phyloP scores from a whole-genome alignment of 192 early-diverging fungal genomes.

The Rhizophagus sp. region DNA sequence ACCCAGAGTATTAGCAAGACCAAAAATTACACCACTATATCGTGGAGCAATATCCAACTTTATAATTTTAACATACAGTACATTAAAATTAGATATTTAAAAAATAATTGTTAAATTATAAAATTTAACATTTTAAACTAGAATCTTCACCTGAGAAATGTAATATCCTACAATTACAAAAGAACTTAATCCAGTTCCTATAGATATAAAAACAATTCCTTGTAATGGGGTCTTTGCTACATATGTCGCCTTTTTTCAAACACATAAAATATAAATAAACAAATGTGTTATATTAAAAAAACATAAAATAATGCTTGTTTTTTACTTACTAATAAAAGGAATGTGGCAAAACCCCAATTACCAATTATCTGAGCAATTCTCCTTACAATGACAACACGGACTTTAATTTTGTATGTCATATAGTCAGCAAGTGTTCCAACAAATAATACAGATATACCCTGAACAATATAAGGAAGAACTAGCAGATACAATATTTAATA shows the following conservation, averaged over 20 bases:
- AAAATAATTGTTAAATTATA: no score
- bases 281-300: neutral
- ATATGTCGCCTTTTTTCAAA: conserved; percentile 21
- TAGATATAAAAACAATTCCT: conserved; percentile 36
- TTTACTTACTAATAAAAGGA: conserved; percentile 29
- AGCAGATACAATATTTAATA: no score
- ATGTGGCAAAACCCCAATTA: conserved; percentile 30
- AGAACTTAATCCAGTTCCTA: conserved; percentile 39
- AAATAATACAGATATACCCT: conserved; percentile 30
- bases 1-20: conserved; percentile 40
- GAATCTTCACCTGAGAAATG: conserved; percentile 34
- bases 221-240: conserved; percentile 27
- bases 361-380: conserved; percentile 33
- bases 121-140: neutral
- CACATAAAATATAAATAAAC: no score
- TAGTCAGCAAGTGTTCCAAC: conserved; percentile 40
- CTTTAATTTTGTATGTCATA: conserved; percentile 29
- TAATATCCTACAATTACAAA: conserved; percentile 36
- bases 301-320: neutral
- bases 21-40: conserved; percentile 43
- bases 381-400: conserved; percentile 31
- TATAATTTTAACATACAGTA: neutral
- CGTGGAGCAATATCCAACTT: conserved; percentile 43
- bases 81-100: no score
- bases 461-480: conserved; percentile 31